These are phyloP conservation scores for Neonectria sp. DNA, from an alignment of 2,329 filamentous ascomycete species.

Conservation along the genomic window DNA sequence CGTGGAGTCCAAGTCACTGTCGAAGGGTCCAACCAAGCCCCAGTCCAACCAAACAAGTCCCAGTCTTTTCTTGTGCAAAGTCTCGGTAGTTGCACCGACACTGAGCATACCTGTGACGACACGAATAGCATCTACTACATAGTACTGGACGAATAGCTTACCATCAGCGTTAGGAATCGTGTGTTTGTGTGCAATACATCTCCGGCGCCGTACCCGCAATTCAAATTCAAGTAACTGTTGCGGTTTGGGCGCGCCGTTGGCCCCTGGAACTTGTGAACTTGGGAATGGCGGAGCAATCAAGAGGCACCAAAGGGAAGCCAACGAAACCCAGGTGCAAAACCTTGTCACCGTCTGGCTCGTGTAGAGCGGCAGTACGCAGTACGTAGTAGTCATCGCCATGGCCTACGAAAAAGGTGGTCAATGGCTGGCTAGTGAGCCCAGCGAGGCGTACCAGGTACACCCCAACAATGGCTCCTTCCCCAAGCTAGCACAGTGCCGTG, in stretches of 20 bases:
- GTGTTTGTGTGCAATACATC: background rate
- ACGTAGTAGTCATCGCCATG: slow-evolving; percentile 7
- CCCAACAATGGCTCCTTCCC: slow-evolving; percentile 1
- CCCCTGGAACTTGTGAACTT: slow-evolving; percentile 13
- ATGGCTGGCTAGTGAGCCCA: slow-evolving; percentile 11
- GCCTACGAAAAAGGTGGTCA: background rate
- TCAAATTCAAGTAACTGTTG: slow-evolving; percentile 2
- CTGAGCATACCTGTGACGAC: background rate
- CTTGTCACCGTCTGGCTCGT: slow-evolving; percentile 37
- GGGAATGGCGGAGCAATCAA: slow-evolving; percentile 12
- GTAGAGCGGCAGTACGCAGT: slow-evolving; percentile 6
- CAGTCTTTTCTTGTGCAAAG: background rate
- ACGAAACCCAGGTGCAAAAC: slow-evolving; percentile 41
- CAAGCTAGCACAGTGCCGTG: slow-evolving; percentile 43
- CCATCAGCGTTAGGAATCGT: background rate
- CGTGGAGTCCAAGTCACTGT: background rate
- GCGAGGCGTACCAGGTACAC: slow-evolving; percentile 38
- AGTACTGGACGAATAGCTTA: background rate
- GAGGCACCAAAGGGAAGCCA: slow-evolving; percentile 25
- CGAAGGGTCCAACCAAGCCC: no score
- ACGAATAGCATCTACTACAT: background rate
- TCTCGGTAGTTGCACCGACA: background rate
- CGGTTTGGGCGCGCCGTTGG: slow-evolving; percentile 16
- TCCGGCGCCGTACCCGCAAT: slow-evolving; percentile 6
- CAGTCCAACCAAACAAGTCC: background rate